A percentile compares a stretch with the other conserved stretches of the same genome.
Conservation (phyloP, 2,329 filamentous ascomycete species). For the Fusarium robinianum region DNA sequence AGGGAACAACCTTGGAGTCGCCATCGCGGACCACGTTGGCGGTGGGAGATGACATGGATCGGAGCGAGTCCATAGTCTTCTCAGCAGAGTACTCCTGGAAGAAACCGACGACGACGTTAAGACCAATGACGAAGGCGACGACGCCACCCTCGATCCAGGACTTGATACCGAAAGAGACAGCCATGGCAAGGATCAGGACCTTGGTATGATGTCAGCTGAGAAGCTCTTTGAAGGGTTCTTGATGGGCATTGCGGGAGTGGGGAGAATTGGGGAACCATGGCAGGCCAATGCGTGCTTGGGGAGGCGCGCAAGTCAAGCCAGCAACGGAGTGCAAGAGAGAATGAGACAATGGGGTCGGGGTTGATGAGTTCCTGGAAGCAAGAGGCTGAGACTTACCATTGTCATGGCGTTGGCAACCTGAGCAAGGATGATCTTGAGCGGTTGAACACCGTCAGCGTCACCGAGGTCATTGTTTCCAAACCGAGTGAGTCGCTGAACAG, state of each 20-base stretch:
- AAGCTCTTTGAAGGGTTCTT: slow-evolving; percentile 1
- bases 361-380: background rate
- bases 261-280: slow-evolving; percentile 46
- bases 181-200: slow-evolving; percentile 61
- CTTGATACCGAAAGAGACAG: slow-evolving; percentile 59
- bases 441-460: slow-evolving; percentile 52
- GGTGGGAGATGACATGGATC: slow-evolving; percentile 50
- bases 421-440: slow-evolving; percentile 62
- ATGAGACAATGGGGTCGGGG: no score
- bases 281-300: slow-evolving; percentile 48
- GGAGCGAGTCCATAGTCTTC: slow-evolving; percentile 55
- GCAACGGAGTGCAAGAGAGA: slow-evolving; percentile 43
- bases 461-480: slow-evolving; percentile 64
- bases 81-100: slow-evolving; percentile 52
- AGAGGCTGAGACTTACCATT: slow-evolving; percentile 50
- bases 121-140: slow-evolving; percentile 58
- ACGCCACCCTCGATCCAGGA: slow-evolving; percentile 66
- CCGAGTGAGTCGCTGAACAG: slow-evolving; percentile 53
- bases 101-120: slow-evolving; percentile 61
- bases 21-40: slow-evolving; percentile 51
- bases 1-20: slow-evolving; percentile 44
- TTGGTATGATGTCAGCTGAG: slow-evolving; percentile 35
- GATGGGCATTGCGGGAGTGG: slow-evolving; percentile 7
- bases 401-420: slow-evolving; percentile 74
- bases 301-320: no score